Evolutionary conservation across 495 filamentous ascomycete genomes (phyloP).

Genomic region (Letharia columbiana): DNA sequence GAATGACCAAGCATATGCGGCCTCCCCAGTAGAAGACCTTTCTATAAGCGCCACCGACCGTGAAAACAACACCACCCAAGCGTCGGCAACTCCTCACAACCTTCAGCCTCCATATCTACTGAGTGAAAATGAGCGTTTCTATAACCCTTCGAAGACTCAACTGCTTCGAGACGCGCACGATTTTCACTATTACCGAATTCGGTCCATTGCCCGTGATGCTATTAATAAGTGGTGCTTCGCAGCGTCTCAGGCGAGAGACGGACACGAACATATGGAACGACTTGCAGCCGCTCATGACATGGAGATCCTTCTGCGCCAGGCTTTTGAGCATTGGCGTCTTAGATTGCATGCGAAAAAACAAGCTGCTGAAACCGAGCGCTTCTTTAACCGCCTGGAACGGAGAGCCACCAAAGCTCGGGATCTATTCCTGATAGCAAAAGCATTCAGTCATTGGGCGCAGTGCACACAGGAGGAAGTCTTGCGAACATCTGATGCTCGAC

Average conservation of each 20-base stretch:
- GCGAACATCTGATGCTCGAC: slow-evolving; percentile 50
- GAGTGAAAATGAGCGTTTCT: slow-evolving; percentile 36
- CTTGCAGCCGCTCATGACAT: slow-evolving; percentile 46
- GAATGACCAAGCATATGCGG: neutral
- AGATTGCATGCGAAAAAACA: slow-evolving; percentile 41
- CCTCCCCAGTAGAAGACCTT: neutral
- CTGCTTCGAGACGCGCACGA: slow-evolving; percentile 50
- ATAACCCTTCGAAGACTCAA: slow-evolving; percentile 47
- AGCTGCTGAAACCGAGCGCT: slow-evolving; percentile 45
- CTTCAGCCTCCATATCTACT: slow-evolving; percentile 8
- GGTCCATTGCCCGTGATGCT: slow-evolving; percentile 39
- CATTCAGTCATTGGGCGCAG: slow-evolving; percentile 67
- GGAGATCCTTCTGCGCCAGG: slow-evolving; percentile 44
- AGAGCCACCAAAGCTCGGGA: slow-evolving; percentile 55
- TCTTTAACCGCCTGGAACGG: slow-evolving; percentile 52
- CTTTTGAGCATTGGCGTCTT: slow-evolving; percentile 51
- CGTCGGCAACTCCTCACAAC: neutral
- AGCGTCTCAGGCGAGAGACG: slow-evolving; percentile 38
- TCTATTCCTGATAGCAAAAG: slow-evolving; percentile 58
- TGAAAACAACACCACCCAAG: slow-evolving; percentile 18
- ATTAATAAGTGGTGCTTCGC: slow-evolving; percentile 48
- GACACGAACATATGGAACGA: slow-evolving; percentile 39
- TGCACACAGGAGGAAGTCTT: slow-evolving; percentile 51
- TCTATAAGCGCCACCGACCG: slow-evolving; percentile 18
- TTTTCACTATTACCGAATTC: slow-evolving; percentile 46